Evolutionary conservation across 805 yeast genomes (phyloP).

Genomic region (Saccharomycopsis amapae): DNA sequence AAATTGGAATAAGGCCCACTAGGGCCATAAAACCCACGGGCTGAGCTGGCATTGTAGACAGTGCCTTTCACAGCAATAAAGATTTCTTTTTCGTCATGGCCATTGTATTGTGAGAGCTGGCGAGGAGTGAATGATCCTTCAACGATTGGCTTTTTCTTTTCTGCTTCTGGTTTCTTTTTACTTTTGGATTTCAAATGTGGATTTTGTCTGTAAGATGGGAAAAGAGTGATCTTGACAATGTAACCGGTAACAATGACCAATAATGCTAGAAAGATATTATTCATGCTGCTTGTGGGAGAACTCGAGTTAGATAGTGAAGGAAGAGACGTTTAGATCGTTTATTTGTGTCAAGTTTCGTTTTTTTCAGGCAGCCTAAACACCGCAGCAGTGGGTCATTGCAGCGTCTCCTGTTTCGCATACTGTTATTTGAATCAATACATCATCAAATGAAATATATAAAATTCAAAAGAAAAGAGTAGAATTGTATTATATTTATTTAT

Average conservation of each 20-base stretch:
- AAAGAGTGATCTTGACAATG: constrained; percentile 5
- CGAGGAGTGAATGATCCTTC: constrained; percentile 61
- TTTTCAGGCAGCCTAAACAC: too few relatives aligned
- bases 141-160: constrained; percentile 32
- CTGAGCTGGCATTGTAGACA: constrained; percentile 76
- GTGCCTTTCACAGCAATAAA: constrained; percentile 79
- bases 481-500: too few relatives aligned
- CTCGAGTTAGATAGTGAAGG: too few relatives aligned
- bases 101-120: constrained; percentile 69
- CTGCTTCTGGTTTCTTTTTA: neutral
- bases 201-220: constrained; percentile 6
- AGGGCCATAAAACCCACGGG: constrained; percentile 87
- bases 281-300: neutral
- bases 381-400: too few relatives aligned
- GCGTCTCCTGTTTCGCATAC: too few relatives aligned
- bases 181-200: neutral
- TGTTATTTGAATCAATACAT: too few relatives aligned
- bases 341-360: too few relatives aligned
- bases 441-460: too few relatives aligned
- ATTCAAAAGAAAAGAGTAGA: too few relatives aligned
- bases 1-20: constrained; percentile 91
- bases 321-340: too few relatives aligned
- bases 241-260: constrained; percentile 4
- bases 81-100: constrained; percentile 71
- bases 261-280: neutral